Base-by-base conservation (phyloP, 257 asterid species). In the Ballota nigra region DNA sequence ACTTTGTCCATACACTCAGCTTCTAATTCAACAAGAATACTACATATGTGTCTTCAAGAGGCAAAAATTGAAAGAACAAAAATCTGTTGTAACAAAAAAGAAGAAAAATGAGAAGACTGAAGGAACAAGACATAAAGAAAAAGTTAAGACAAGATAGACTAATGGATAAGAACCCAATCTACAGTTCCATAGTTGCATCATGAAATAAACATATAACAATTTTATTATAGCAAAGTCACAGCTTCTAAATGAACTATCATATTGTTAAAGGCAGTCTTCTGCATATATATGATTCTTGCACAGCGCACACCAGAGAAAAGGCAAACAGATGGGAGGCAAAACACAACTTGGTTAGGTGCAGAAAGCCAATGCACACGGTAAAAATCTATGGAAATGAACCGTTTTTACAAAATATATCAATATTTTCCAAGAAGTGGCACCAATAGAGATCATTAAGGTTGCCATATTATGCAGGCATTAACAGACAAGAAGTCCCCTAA, bases 341-440 rank as follows among this genome's bases (percentile, higher is more conserved):
- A 72, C 74, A 58, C 20, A 45, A 24, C 71, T 53, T 24, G 19
- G 6, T 26, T 24, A 45, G 79, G 61, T 12, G 62, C 36, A 59
- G 49, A 61, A 13, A 47, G 22, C 19, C 34, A 11, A 18, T 47
- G 41, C 58, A 61, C 8, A 19, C 22, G 4, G 43, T n/a, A 47
- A 12, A 3, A 40, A 40, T 24, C 40, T 59, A n/a, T 13, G 43
- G 24, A 70, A 70, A 60, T 2, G n/a, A 43, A 16, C 55, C 38
- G 16, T 11, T 72, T 31, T n/a, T n/a, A n/a, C 31, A 61, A 8
- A 47, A 10, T 34, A 23, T 0, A 52, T 36, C 29, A 31, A 19
- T 36, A 56, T 24, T 31, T 33, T 60, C 43, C 74, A 51, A 58
- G 43, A 34, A 49, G 36, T 41, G 38, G 64, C 73, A 77, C 52